Evolutionary conservation across 306 rosid species (phyloP).

Genomic region (Bauhinia variegata): DNA sequence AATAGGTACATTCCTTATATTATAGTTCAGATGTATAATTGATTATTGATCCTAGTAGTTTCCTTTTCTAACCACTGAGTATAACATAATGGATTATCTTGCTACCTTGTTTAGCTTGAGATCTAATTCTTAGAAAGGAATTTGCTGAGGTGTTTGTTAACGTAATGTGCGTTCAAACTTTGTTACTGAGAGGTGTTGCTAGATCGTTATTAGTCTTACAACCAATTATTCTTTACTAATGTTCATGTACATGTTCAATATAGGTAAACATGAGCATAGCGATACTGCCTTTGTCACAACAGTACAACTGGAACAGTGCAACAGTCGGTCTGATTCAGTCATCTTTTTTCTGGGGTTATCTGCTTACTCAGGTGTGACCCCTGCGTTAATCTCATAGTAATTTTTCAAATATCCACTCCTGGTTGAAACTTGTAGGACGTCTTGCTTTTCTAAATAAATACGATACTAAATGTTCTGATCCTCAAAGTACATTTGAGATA

Average conservation of each 20-base stretch:
- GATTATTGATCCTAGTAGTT: constrained; percentile 1
- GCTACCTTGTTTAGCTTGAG: constrained; percentile 8
- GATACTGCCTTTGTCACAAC: constrained; percentile 92
- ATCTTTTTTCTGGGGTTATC: constrained; percentile 97
- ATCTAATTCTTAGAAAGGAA: neutral
- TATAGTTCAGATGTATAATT: neutral
- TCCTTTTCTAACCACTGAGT: constrained; percentile 13
- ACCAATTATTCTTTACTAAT: neutral
- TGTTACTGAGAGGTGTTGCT: constrained; percentile 4
- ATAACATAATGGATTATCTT: neutral
- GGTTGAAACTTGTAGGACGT: constrained; percentile 17
- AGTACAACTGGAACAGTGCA: constrained; percentile 91
- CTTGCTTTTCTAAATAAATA: neutral
- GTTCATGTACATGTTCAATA: constrained; percentile 27
- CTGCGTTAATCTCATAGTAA: constrained; percentile 11
- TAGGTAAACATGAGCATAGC: constrained; percentile 99
- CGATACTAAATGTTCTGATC: constrained; percentile 24
- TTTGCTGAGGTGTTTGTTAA: neutral
- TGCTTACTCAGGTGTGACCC: constrained; percentile 85
- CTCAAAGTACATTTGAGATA: neutral
- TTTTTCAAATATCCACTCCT: constrained; percentile 8
- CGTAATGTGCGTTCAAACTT: constrained; percentile 4
- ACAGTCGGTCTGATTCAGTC: constrained; percentile 96
- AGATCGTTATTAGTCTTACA: neutral
- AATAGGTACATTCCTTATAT: neutral